These are phyloP conservation scores for Hypoxylon lienhwacheense DNA, from an alignment of 495 filamentous ascomycete species.

Conservation along the genomic window DNA sequence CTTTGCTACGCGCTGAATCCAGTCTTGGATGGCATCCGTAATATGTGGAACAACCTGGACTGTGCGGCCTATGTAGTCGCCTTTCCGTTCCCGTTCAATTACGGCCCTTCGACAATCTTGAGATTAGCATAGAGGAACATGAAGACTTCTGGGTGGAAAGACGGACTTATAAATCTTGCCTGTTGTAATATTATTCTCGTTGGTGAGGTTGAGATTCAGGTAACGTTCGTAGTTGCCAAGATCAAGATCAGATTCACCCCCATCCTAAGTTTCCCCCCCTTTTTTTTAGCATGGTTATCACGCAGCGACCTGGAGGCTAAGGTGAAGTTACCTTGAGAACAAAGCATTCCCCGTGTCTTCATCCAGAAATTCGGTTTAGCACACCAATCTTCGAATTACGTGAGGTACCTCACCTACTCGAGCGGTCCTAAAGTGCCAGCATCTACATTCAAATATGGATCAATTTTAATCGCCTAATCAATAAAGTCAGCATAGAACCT, in stretches of 20 bases:
- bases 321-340: conserved; percentile 37
- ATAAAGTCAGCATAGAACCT: neutral
- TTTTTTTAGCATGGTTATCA: conserved; percentile 1
- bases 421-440: conserved; percentile 70
- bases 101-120: conserved; percentile 68
- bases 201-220: conserved; percentile 62
- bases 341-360: conserved; percentile 46
- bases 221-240: conserved; percentile 92
- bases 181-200: conserved; percentile 91
- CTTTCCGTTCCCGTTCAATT: conserved; percentile 70
- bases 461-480: conserved; percentile 60
- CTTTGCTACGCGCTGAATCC: conserved; percentile 84
- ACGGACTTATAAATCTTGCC: conserved; percentile 93
- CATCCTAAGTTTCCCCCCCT: too few relatives aligned
- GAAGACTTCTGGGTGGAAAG: conserved; percentile 49
- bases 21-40: conserved; percentile 87
- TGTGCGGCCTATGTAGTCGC: conserved; percentile 88
- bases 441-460: conserved; percentile 85
- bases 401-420: conserved; percentile 58
- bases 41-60: conserved; percentile 94
- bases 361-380: conserved; percentile 4
- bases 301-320: conserved; percentile 31
- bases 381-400: neutral
- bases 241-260: conserved; percentile 87
- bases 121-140: neutral